A percentile compares a stretch with the other conserved stretches of the same genome.
These are phyloP conservation scores for Wickerhamomyces subpelliculosus DNA, from an alignment of 805 yeast species.

Conservation along the genomic window DNA sequence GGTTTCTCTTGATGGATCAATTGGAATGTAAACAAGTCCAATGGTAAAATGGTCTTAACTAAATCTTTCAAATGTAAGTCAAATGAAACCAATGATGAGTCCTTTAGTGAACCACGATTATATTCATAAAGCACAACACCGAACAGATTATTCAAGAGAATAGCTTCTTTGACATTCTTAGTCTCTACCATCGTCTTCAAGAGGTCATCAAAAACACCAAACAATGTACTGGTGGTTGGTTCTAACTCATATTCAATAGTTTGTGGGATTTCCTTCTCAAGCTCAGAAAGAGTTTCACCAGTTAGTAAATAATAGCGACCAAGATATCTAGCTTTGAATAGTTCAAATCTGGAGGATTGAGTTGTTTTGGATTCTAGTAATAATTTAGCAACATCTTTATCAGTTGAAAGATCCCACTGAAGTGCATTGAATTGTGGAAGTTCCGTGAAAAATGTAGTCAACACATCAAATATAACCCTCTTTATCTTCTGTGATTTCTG, in stretches of 20 bases:
- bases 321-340: conserved; percentile 1
- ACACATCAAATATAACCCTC: neutral
- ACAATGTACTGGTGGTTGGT: conserved; percentile 17
- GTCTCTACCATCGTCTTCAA: conserved; percentile 10
- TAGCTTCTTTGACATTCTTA: conserved; percentile 12
- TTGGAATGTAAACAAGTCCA: conserved; percentile 13
- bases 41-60: conserved; percentile 2
- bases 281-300: neutral
- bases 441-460: neutral
- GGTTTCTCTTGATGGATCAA: conserved; percentile 3
- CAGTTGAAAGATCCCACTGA: neutral
- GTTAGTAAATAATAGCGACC: neutral
- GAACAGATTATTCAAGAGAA: conserved; percentile 31
- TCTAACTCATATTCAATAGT: conserved; percentile 12
- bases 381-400: neutral
- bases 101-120: conserved; percentile 6
- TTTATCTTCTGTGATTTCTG: neutral
- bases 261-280: conserved; percentile 4
- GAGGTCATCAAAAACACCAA: conserved; percentile 24
- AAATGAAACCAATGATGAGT: conserved; percentile 7
- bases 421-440: neutral
- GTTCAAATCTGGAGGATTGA: neutral
- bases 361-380: neutral
- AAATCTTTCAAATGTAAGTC: conserved; percentile 10
- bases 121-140: conserved; percentile 32